phyloP scores from a whole-genome alignment of 2,329 filamentous ascomycete species.

The Monosporascus sp. region DNA sequence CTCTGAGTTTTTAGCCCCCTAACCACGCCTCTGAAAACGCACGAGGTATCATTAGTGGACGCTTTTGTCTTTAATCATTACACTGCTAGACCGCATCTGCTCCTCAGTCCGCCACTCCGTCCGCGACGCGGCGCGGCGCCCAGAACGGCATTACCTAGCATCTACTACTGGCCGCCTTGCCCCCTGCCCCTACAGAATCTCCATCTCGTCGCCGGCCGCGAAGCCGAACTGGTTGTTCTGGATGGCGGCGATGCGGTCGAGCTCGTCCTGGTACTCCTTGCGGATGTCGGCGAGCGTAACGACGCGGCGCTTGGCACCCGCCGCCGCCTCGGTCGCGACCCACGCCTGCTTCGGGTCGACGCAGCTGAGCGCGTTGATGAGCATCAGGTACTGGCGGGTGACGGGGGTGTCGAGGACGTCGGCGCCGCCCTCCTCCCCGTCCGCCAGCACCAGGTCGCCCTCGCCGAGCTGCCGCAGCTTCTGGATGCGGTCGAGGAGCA shows the following conservation, averaged over 20 bases:
- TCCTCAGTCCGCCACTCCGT: no score
- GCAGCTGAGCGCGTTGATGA: slow-evolving; percentile 90
- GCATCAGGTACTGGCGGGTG: slow-evolving; percentile 74
- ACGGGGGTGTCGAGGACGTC: slow-evolving; percentile 59
- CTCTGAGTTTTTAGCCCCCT: not conserved
- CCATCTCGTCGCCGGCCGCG: slow-evolving; percentile 50
- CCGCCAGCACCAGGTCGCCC: slow-evolving; percentile 43
- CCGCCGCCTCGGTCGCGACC: slow-evolving; percentile 52
- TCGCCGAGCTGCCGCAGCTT: slow-evolving; percentile 56
- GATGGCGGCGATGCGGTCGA: slow-evolving; percentile 84
- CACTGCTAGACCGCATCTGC: slow-evolving; percentile 1
- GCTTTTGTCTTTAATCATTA: slow-evolving; percentile 3
- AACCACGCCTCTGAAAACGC: slow-evolving; percentile 1
- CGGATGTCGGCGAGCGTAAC: slow-evolving; percentile 82
- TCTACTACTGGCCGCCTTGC: not conserved
- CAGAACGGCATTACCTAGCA: not conserved
- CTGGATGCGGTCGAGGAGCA: slow-evolving; percentile 58
- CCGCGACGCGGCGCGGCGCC: no score
- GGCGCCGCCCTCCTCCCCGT: slow-evolving; percentile 21
- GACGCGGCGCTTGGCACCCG: slow-evolving; percentile 59
- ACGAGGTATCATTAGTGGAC: slow-evolving; percentile 6
- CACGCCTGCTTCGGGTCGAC: slow-evolving; percentile 77
- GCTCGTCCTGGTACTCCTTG: slow-evolving; percentile 82
- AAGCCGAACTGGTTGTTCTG: slow-evolving; percentile 88
- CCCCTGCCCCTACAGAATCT: slow-evolving; percentile 34